These are phyloP conservation scores for Irpex rosettiformis DNA, from an alignment of 1,284 basidiomycete species.

Conservation along the genomic window DNA sequence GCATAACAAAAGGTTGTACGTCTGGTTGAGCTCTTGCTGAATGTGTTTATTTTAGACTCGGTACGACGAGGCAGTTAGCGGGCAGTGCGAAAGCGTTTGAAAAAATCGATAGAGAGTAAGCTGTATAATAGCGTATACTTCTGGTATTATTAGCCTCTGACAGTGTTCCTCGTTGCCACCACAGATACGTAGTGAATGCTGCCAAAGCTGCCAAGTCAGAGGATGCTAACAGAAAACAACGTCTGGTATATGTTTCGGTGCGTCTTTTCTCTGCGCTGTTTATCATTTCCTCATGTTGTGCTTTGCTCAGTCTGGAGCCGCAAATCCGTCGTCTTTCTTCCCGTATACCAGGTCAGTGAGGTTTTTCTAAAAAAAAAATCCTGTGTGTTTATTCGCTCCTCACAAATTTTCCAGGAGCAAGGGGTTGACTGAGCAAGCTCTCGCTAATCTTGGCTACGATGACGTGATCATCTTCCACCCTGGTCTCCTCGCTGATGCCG, in stretches of 20 bases:
- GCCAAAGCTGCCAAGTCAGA: constrained; percentile 58
- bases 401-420: constrained; percentile 48
- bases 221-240: constrained; percentile 43
- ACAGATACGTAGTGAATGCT: constrained; percentile 69
- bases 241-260: constrained; percentile 70
- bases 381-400: no score
- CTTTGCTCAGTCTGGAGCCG: constrained; percentile 39
- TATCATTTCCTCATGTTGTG: neutral
- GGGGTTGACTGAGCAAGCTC: constrained; percentile 67
- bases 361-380: no score
- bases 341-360: constrained; percentile 47
- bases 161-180: neutral
- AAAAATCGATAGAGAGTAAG: constrained; percentile 71
- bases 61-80: constrained; percentile 57
- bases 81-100: constrained; percentile 65
- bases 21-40: neutral
- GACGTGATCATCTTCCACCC: constrained; percentile 72
- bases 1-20: no score
- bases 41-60: constrained; percentile 41
- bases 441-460: constrained; percentile 62
- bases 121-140: constrained; percentile 9
- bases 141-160: neutral
- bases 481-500: constrained; percentile 41
- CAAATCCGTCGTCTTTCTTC: constrained; percentile 45
- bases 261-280: constrained; percentile 19